Conservation (phyloP, 2,329 filamentous ascomycete genomes). For the Acarospora socialis region DNA sequence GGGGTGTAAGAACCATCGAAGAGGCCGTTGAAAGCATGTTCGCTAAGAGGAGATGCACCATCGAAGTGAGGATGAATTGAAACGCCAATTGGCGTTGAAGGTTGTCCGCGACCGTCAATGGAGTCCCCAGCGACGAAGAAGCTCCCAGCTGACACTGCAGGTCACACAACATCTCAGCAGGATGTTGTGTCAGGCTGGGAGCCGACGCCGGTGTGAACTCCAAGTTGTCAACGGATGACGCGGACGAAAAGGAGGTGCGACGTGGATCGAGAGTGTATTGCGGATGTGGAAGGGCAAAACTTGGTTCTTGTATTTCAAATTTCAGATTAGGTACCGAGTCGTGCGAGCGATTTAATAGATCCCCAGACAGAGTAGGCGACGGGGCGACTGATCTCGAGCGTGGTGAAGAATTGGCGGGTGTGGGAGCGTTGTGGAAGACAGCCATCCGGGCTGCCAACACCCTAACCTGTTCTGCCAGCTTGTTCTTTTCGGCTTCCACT, state of each 20-base stretch:
- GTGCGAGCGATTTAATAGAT: too few species aligned
- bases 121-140: constrained; percentile 30
- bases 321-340: constrained; percentile 20
- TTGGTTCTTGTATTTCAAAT: constrained; percentile 28
- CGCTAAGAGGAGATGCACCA: constrained; percentile 52
- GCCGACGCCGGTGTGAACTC: too few species aligned
- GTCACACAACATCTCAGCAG: constrained; percentile 99
- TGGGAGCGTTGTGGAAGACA: constrained; percentile 19
- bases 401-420: constrained; percentile 26
- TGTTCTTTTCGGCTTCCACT: constrained; percentile 41
- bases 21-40: constrained; percentile 48
- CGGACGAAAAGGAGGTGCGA: constrained; percentile 6
- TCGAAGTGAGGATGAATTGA: constrained; percentile 40
- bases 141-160: constrained; percentile 97
- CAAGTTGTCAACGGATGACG: constrained; percentile 35
- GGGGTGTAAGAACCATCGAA: constrained; percentile 49
- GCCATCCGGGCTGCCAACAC: constrained; percentile 33
- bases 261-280: constrained; percentile 5
- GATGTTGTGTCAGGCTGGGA: constrained; percentile 98
- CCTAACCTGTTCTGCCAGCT: constrained; percentile 35
- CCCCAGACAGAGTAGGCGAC: constrained; percentile 6
- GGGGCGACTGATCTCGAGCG: constrained; percentile 1
- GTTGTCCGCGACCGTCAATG: constrained; percentile 22
- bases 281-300: constrained; percentile 11
- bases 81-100: constrained; percentile 18